These are phyloP conservation scores for Murraya paniculata DNA, from an alignment of 345 rosid species.

Conservation along the genomic window DNA sequence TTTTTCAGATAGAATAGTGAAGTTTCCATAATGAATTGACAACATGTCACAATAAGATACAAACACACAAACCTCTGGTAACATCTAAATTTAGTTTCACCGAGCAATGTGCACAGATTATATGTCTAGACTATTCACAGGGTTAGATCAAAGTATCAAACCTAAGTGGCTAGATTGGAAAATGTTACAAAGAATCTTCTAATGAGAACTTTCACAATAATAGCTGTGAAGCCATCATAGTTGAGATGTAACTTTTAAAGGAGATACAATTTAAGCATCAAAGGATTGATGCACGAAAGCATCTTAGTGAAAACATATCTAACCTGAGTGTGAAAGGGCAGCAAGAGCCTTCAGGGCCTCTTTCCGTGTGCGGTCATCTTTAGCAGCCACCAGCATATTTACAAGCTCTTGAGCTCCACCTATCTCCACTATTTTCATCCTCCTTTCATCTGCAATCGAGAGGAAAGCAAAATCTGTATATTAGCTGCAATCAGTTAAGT, in stretches of 20 bases:
- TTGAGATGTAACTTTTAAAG: background rate
- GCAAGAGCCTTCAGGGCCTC: constrained; percentile 78
- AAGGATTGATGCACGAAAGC: background rate
- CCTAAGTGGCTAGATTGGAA: background rate
- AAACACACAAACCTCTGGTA: background rate
- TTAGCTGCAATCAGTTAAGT: background rate
- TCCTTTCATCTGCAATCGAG: constrained; percentile 59
- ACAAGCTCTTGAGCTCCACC: constrained; percentile 87
- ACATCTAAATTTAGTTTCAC: background rate
- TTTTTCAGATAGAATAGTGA: background rate
- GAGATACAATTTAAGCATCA: background rate
- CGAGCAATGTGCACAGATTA: background rate
- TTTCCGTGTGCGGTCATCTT: constrained; percentile 76
- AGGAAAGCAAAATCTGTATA: background rate
- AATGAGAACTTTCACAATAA: background rate
- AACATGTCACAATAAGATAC: background rate
- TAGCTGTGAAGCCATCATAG: background rate
- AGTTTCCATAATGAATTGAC: background rate
- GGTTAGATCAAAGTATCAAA: constrained; percentile 2
- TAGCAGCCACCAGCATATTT: constrained; percentile 69
- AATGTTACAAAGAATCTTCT: background rate
- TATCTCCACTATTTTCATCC: constrained; percentile 84
- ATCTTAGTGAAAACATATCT: background rate
- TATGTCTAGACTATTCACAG: background rate
- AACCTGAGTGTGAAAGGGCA: constrained; percentile 71